Percentiles rank a stretch among this genome's conserved stretches.
phyloP scores from a whole-genome alignment of 129 eudicot genomes.

The Erigeron canadensis region DNA sequence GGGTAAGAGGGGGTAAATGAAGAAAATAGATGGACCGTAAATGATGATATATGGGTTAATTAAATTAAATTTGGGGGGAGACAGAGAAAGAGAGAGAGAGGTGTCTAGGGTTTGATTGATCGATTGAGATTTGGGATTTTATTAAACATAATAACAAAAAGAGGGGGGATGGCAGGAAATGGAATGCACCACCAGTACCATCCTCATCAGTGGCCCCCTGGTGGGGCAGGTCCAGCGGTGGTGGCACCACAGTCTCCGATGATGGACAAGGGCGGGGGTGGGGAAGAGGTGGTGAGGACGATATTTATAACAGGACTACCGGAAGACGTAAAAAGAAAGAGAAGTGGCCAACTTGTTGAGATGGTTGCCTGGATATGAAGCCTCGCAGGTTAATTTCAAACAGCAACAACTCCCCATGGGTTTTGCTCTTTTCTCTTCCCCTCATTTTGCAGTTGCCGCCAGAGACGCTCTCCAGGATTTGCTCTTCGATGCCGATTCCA shows the following conservation, averaged over 20 bases:
- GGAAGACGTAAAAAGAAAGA: constrained; percentile 92
- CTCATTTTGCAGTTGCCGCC: constrained; percentile 80
- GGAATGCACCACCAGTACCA: constrained; percentile 47
- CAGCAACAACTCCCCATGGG: constrained; percentile 89
- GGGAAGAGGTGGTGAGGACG: constrained; percentile 77
- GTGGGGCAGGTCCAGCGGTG: constrained; percentile 37
- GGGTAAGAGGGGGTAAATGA: too few relatives aligned
- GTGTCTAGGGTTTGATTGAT: constrained; percentile 11
- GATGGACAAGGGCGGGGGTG: constrained; percentile 3
- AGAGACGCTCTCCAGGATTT: constrained; percentile 89
- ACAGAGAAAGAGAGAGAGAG: too few relatives aligned
- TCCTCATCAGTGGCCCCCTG: constrained; percentile 56
- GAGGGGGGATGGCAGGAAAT: constrained; percentile 61
- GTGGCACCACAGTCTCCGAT: constrained; percentile 54
- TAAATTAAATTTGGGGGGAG: too few relatives aligned
- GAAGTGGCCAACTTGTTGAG: constrained; percentile 79
- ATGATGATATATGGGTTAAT: too few relatives aligned
- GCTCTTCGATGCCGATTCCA: constrained; percentile 89
- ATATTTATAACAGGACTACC: constrained; percentile 92
- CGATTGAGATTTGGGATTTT: not conserved
- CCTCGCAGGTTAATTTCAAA: constrained; percentile 92
- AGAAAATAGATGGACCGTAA: too few relatives aligned
- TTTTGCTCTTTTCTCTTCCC: constrained; percentile 74
- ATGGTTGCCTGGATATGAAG: constrained; percentile 97
- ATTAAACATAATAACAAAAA: too few relatives aligned